phyloP scores from a whole-genome alignment of 75 land plant genomes.

The Sequoiadendron giganteum region DNA sequence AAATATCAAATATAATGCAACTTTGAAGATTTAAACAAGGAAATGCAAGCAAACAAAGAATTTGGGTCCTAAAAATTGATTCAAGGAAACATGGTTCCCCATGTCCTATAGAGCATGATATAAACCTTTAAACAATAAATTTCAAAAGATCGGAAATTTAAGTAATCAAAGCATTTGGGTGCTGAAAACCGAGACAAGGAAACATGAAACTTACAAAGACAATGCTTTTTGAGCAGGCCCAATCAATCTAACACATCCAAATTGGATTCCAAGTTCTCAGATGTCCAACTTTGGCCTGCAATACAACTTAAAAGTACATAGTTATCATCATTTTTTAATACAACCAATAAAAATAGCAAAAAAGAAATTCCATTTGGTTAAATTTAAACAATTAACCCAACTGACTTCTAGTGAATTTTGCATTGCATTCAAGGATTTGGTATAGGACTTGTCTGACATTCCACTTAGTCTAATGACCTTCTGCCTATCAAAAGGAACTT shows the following conservation, averaged over 20 bases:
- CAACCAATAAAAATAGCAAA: no score
- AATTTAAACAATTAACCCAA: neutral
- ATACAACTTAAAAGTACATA: no score
- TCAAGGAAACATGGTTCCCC: no score
- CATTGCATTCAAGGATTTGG: conserved; percentile 69
- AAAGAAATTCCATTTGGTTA: no score
- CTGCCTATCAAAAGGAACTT: conserved; percentile 65
- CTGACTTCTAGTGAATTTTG: conserved; percentile 86
- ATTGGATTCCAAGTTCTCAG: conserved; percentile 79
- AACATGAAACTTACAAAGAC: conserved; percentile 21
- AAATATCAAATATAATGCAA: neutral
- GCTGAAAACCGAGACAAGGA: no score
- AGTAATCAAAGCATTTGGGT: no score
- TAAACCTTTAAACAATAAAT: no score
- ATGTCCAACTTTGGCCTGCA: conserved; percentile 51
- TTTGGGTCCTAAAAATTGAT: no score
- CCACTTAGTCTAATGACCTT: conserved; percentile 74
- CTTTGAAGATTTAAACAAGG: neutral
- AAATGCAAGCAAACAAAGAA: no score
- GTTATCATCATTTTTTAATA: no score
- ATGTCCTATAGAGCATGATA: no score
- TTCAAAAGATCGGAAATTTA: no score
- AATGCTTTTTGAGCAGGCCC: conserved; percentile 64
- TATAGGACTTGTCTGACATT: conserved; percentile 95
- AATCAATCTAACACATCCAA: conserved; percentile 91